Base-by-base conservation (phyloP, 73 alveolate species). In the Durusdinium trenchii region DNA sequence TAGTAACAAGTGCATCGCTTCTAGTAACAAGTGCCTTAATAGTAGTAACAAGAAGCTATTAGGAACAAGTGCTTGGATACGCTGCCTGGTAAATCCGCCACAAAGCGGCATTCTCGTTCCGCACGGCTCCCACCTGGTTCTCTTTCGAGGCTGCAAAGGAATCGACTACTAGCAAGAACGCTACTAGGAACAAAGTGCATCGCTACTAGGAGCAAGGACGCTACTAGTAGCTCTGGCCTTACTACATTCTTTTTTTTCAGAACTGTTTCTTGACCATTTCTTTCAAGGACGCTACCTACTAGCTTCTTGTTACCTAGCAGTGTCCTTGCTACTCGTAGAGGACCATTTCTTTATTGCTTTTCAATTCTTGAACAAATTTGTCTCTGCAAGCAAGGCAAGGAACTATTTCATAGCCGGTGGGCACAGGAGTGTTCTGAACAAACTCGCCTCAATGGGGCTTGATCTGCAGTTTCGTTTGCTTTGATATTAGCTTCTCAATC, bases 71-170 rank as follows among this genome's bases (percentile, higher is more conserved):
- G 73, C 30, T 16, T 32, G 23, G 46, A 42, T 6, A 26, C 89
- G 42, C 60, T 10, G 54, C 98, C 98, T 91, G 98, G 47, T 91
- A 91, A 76, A 91, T 91, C 23, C 98, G 98, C 98, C 98, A 91
- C 76, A 91, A 36, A 0, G 98, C 98, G 35, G 98, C 89, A 38
- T 91, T 91, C 51, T 91, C 98, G 60, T 91, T 91, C 38, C 98
- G 98, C 38, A 69, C 89, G 28, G 98, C 98, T 7, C 98, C 98
- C 0, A 91, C 98, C 98, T 91, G 50, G n/a, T 2, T 23, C n/a
- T n/a, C n/a, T n/a, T n/a, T n/a, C 73, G 30, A 60, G 73, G 73
- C 4, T 32, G 30, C n/a, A 60, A 23, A 60, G 73, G n/a, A 60
- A 23, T 23, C 73, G 30, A 60, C 18, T 2, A 23, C 73, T 60